Conservation (phyloP, 495 filamentous ascomycete genomes). For the Aspergillus hancockii region DNA sequence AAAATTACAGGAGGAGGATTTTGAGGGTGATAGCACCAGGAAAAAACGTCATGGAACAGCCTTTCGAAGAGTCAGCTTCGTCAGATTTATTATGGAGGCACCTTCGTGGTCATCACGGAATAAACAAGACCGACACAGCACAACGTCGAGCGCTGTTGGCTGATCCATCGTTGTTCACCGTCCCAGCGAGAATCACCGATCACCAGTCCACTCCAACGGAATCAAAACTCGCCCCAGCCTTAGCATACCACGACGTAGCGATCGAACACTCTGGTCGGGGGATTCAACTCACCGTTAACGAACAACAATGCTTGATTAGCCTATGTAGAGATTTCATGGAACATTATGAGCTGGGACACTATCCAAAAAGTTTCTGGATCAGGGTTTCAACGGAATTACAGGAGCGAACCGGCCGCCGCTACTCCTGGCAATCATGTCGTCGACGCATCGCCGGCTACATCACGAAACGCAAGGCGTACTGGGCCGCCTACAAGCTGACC, state of each 20-base stretch:
- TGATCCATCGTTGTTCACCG: neutral
- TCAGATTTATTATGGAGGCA: neutral
- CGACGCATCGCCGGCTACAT: slow-evolving; percentile 23
- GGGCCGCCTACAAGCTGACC: slow-evolving; percentile 3
- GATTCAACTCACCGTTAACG: slow-evolving; percentile 16
- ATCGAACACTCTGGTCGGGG: slow-evolving; percentile 17
- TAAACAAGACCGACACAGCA: neutral
- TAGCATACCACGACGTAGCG: neutral
- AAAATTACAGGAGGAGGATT: neutral
- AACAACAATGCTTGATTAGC: slow-evolving; percentile 22
- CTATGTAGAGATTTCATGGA: slow-evolving; percentile 19
- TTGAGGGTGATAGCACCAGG: neutral
- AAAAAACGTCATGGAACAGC: neutral
- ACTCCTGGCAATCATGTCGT: slow-evolving; percentile 27
- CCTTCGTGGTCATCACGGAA: neutral
- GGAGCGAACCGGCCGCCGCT: slow-evolving; percentile 19
- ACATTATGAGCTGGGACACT: slow-evolving; percentile 11
- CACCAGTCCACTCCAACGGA: neutral
- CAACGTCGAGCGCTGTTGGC: neutral
- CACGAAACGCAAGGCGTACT: slow-evolving; percentile 12
- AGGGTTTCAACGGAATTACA: slow-evolving; percentile 16
- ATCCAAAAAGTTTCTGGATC: slow-evolving; percentile 26
- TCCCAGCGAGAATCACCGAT: neutral
- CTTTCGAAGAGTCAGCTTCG: neutral
- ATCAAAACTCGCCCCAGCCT: neutral